Percentiles rank a stretch among this genome's conserved stretches.
These are phyloP conservation scores for Pleurostoma richardsiae DNA, from an alignment of 2,329 filamentous ascomycete genomes.

Conservation along the genomic window DNA sequence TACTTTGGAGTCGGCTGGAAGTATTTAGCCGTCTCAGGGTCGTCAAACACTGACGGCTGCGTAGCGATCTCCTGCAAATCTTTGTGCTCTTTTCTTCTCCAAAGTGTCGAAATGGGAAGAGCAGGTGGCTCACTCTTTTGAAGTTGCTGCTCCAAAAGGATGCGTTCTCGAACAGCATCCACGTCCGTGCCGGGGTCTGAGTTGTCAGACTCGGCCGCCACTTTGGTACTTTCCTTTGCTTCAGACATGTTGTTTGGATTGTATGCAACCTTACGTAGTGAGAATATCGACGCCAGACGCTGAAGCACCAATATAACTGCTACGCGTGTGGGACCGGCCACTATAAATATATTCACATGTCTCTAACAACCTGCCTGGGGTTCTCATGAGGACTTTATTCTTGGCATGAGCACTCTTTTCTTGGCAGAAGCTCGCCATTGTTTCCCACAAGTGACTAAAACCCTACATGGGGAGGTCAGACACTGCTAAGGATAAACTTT, in stretches of 20 bases:
- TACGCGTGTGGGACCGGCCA: background rate
- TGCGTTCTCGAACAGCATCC: constrained; percentile 1
- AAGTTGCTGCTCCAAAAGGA: background rate
- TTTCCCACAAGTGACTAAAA: background rate
- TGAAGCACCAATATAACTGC: background rate
- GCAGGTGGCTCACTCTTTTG: background rate
- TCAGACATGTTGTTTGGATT: background rate
- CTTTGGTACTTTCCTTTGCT: background rate
- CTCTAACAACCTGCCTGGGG: too few relatives aligned
- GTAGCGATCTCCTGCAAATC: constrained; percentile 3
- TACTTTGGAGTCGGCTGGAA: constrained; percentile 13
- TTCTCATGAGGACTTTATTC: too few relatives aligned
- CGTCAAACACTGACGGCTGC: constrained; percentile 13
- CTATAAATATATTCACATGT: background rate
- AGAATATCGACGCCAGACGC: background rate
- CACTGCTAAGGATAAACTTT: background rate
- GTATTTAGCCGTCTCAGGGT: constrained; percentile 11
- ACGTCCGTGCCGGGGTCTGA: background rate
- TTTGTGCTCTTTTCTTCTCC: constrained; percentile 2
- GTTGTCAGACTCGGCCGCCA: background rate
- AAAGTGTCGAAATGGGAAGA: constrained; percentile 2
- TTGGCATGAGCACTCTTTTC: background rate
- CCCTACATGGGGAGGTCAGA: background rate
- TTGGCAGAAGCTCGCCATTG: background rate
- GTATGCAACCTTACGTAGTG: background rate